Base-by-base conservation (phyloP, 306 rosid species). In the Hippophae gyantsensis region DNA sequence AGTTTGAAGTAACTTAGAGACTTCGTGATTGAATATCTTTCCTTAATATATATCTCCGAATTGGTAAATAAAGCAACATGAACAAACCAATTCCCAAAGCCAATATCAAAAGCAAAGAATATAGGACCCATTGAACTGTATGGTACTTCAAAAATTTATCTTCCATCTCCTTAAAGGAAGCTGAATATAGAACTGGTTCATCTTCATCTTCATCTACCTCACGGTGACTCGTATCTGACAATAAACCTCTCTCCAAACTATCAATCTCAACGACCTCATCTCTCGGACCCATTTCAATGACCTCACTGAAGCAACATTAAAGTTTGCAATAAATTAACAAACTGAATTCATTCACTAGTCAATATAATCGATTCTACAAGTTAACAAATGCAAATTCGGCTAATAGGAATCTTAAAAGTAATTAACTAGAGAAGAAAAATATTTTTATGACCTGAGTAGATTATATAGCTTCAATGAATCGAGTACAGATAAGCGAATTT, bases 11-110 rank as follows among this genome's bases (percentile, higher is more conserved):
- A 70, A 92, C 86, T 49, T 68, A 81, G 58, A 92, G 96, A 57
- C 56, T 87, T 67, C 86, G 73, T 0, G 96, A 87, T 8, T 78
- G 82, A 27, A 92, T 74, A 41, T 92, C 98, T 54, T 74, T 85
- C 48, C 86, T 70, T 11, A 87, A 81, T 61, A 87, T 65, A 64
- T 74, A 79, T 66, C 95, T 78, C 56, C 95, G 72, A 12, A 90
- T 64, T 0, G 96, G 96, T 7, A 87, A 53, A 78, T 90, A 87
- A n/a, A 90, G 69, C 76, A 90, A 53, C 98, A 92, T 85, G 41
- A 92, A 71, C 10, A 92, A 14, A 1, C 96, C 98, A 64, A 92
- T 68, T 44, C 98, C 98, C 95, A 87, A 92, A 4, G 93, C 98
- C 59, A 92, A 62, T 23, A 92, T 55, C 58, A 92, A 61, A 65